phyloP scores from a whole-genome alignment of 768 basidiomycete genomes.

The Podaxis sp. region DNA sequence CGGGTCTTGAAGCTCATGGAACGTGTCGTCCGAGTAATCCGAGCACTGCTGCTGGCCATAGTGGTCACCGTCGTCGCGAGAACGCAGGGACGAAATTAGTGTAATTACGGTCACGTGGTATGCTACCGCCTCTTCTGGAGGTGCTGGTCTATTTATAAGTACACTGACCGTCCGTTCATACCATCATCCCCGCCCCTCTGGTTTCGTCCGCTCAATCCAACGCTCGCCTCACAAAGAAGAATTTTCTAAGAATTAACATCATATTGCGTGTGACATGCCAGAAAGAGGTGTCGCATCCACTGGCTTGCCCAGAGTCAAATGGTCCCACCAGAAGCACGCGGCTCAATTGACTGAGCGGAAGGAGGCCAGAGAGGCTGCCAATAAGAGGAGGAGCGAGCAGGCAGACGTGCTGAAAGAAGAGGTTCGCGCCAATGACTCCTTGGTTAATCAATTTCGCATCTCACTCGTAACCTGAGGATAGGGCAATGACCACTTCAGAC shows the following conservation, averaged over 20 bases:
- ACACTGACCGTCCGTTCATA: not conserved
- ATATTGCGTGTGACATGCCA: not conserved
- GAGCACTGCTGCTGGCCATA: not conserved
- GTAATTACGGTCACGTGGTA: not conserved
- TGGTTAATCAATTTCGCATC: not conserved
- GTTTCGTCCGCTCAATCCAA: too few relatives aligned
- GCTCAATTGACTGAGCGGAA: not conserved
- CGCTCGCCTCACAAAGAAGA: too few relatives aligned
- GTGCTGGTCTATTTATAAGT: not conserved
- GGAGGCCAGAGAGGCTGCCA: not conserved
- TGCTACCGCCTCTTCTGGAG: not conserved
- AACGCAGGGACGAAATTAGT: too few relatives aligned
- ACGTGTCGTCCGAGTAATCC: slow-evolving; percentile 7
- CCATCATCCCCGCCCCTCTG: too few relatives aligned
- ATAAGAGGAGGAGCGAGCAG: not conserved
- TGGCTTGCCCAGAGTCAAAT: not conserved
- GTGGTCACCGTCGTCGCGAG: not conserved
- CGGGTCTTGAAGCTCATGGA: slow-evolving; percentile 11
- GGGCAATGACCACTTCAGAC: slow-evolving; percentile 32
- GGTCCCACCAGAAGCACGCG: not conserved
- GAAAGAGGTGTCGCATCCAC: not conserved
- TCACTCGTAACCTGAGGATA: slow-evolving; percentile 10
- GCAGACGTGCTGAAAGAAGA: slow-evolving; percentile 18
- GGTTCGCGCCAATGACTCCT: slow-evolving; percentile 2
- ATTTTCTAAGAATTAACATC: too few relatives aligned